Conservation (phyloP, 2,329 filamentous ascomycete species). For the Hirsutella minnesotensis region DNA sequence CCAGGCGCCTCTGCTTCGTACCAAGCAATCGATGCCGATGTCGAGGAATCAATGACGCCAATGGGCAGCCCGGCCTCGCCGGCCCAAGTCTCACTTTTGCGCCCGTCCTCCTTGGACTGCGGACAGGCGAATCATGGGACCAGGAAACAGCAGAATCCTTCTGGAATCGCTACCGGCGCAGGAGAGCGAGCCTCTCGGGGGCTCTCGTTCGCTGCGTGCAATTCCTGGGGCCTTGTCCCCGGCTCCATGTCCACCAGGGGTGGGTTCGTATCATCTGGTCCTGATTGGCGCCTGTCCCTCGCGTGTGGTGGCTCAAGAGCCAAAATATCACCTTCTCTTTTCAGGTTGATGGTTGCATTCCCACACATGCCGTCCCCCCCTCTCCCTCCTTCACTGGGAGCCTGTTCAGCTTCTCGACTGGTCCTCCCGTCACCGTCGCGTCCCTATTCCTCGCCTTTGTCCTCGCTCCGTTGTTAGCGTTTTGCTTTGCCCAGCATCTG, state of each 20-base stretch:
- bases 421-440: background rate
- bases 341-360: slow-evolving; percentile 22
- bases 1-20: too few species aligned
- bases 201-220: slow-evolving; percentile 8
- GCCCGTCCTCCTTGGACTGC: too few species aligned
- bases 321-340: slow-evolving; percentile 23
- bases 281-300: slow-evolving; percentile 19
- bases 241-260: slow-evolving; percentile 10
- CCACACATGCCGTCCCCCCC: slow-evolving; percentile 16
- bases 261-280: slow-evolving; percentile 11
- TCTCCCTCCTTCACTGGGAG: slow-evolving; percentile 8
- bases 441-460: slow-evolving; percentile 4
- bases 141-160: slow-evolving; percentile 12
- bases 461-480: slow-evolving; percentile 7
- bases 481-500: slow-evolving; percentile 8
- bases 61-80: background rate
- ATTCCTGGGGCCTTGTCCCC: slow-evolving; percentile 4
- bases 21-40: too few species aligned
- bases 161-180: slow-evolving; percentile 13
- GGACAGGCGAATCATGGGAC: background rate
- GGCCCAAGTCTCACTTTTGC: background rate
- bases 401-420: slow-evolving; percentile 3
- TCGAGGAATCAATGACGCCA: too few species aligned
- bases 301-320: slow-evolving; percentile 16
- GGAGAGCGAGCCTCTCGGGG: slow-evolving; percentile 4